Evolutionary conservation across 2,329 filamentous ascomycete genomes (phyloP).

Genomic region (Cryphonectria parasitica): DNA sequence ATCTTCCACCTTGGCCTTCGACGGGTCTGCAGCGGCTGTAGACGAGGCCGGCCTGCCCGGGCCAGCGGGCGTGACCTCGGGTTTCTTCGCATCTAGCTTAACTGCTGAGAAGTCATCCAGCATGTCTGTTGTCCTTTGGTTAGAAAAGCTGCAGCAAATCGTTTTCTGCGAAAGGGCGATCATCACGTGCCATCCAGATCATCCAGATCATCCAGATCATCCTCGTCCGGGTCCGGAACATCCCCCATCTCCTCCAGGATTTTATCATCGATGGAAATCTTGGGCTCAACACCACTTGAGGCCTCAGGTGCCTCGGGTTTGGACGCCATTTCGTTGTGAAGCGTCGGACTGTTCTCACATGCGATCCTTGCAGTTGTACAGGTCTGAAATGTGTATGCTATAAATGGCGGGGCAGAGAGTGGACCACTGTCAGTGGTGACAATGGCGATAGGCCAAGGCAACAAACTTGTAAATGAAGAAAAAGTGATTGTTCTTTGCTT

Average conservation of each 20-base stretch:
- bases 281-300: slow-evolving; percentile 31
- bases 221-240: slow-evolving; percentile 88
- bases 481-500: background rate
- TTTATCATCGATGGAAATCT: slow-evolving; percentile 33
- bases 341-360: background rate
- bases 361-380: background rate
- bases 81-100: slow-evolving; percentile 56
- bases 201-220: slow-evolving; percentile 86
- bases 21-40: slow-evolving; percentile 27
- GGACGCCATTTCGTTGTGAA: slow-evolving; percentile 30
- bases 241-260: slow-evolving; percentile 49
- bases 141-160: slow-evolving; percentile 20
- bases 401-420: slow-evolving; percentile 1
- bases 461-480: background rate
- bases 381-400: background rate
- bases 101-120: slow-evolving; percentile 84
- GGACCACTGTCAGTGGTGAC: background rate
- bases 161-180: background rate
- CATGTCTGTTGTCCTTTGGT: slow-evolving; percentile 65
- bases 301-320: slow-evolving; percentile 26
- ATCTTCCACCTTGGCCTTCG: slow-evolving; percentile 37
- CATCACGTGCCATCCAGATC: slow-evolving; percentile 77
- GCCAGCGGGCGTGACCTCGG: slow-evolving; percentile 33
- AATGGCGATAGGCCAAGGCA: background rate
- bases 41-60: slow-evolving; percentile 32